A percentile compares a stretch with the other conserved stretches of the same genome.
Conservation (phyloP, 169 alveolate species). For the Plasmodium knowlesi region DNA sequence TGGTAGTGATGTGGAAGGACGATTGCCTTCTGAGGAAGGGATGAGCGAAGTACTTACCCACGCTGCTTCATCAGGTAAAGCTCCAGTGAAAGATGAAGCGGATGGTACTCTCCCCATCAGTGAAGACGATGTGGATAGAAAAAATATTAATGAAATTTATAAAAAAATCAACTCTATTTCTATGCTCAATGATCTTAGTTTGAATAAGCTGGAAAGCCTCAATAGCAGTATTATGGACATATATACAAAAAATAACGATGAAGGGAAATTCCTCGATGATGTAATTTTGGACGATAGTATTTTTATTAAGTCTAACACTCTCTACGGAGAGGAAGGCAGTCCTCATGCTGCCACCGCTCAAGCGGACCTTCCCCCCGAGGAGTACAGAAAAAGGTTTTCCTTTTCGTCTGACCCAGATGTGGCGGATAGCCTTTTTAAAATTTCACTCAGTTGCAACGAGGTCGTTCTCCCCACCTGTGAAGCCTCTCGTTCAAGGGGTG, state of each 20-base stretch:
- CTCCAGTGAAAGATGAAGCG: not conserved
- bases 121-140: constrained; percentile 20
- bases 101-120: not conserved
- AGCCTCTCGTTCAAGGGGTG: not conserved
- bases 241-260: constrained; percentile 18
- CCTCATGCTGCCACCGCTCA: not conserved
- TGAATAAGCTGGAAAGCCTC: constrained; percentile 48
- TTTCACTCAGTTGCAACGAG: constrained; percentile 33
- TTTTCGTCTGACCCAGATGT: not conserved
- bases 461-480: not conserved
- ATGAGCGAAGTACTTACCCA: not conserved
- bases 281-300: constrained; percentile 69
- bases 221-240: constrained; percentile 48
- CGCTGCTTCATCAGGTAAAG: not conserved
- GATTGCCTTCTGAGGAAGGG: not conserved
- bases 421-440: constrained; percentile 37
- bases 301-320: constrained; percentile 9
- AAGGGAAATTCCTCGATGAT: constrained; percentile 52
- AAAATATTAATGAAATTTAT: constrained; percentile 26
- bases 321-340: not conserved
- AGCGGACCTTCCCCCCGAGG: not conserved
- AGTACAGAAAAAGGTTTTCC: not conserved
- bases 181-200: constrained; percentile 53
- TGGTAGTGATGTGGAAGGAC: not conserved
- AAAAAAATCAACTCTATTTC: constrained; percentile 52